Base-by-base conservation (phyloP, 768 basidiomycete species). In the Myochromella boudieri region DNA sequence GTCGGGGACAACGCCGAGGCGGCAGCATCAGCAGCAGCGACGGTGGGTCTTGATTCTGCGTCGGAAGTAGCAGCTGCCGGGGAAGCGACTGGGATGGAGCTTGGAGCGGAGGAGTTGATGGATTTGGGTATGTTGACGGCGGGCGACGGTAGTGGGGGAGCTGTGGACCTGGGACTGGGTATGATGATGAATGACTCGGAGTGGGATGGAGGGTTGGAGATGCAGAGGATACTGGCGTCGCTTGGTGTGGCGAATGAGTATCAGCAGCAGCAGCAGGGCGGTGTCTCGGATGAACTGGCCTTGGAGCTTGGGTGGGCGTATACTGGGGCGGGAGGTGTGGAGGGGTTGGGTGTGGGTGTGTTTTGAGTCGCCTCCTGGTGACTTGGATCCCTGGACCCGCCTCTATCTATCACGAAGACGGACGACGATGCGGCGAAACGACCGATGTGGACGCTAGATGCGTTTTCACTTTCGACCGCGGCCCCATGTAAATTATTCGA, bases 171-270 rank as follows among this genome's bases (percentile, higher is more conserved):
- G 14, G 53, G 50, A 24, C 9, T 46, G 33, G 41, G 36, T 10
- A 44, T 49, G 36, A 48, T 34, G 12, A n/a, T 37, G 27, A 42
- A 37, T 21, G 37, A 39, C 18, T 33, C 36, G 9, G 51, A n/a
- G 14, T 49, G 53, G 52, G 52, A 48, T 25, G 46, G 22, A 36
- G 48, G 33, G 29, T n/a, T 42, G 46, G 59, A 51, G 51, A 49
- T 55, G 57, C 49, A 53, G 51, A 51, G 50, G 38, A 56, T 52
- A 21, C 55, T 53, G 14, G 59, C 42, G 48, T 49, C 39, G 44
- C 48, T 53, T 15, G 59, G 48, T 18, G 51, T 44, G 1, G 32
- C 36, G 4, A 33, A 26, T 1, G 44, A 51, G 15, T 36, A 37
- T 37, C 48, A 53, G 31, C 10, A 15, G 33, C 33, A 44, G 15